Conservation (phyloP, 78 protist genomes). For the Chrysochromulina tobinii region DNA sequence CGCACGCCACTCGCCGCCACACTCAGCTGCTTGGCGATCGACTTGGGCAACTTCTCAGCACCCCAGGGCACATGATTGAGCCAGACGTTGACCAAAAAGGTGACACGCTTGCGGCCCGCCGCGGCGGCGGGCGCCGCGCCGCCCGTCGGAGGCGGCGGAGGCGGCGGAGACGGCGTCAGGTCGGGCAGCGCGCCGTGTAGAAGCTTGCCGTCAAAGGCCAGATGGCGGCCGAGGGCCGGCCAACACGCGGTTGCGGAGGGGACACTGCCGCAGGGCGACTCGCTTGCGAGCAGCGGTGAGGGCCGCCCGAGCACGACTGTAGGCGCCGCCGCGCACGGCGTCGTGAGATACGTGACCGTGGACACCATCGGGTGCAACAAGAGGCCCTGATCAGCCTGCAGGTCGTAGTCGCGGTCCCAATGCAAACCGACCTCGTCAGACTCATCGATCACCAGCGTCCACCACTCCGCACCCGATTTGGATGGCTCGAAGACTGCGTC, state of each 20-base stretch:
- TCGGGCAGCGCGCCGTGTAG: neutral
- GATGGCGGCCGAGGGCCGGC: neutral
- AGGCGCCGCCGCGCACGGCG: neutral
- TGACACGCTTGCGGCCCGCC: neutral
- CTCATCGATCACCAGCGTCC: neutral
- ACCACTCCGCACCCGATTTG: constrained; percentile 13
- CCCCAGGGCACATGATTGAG: constrained; percentile 13
- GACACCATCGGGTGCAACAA: neutral
- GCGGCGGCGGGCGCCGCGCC: no score
- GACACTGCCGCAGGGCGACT: no score
- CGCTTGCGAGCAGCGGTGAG: neutral
- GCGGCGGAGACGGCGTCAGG: neutral
- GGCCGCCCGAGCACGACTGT: neutral
- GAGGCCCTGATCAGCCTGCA: constrained; percentile 8
- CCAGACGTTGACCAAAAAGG: constrained; percentile 15
- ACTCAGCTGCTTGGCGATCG: neutral
- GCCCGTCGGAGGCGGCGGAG: no score
- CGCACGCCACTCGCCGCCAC: no score
- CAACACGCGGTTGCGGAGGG: neutral
- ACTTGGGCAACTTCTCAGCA: neutral
- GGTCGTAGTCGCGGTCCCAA: constrained; percentile 30
- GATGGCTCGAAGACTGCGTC: neutral
- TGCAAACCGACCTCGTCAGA: neutral
- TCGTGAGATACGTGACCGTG: neutral
- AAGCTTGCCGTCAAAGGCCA: neutral